Conservation (phyloP, 495 filamentous ascomycete species). For the Penicillium chermesinum region DNA sequence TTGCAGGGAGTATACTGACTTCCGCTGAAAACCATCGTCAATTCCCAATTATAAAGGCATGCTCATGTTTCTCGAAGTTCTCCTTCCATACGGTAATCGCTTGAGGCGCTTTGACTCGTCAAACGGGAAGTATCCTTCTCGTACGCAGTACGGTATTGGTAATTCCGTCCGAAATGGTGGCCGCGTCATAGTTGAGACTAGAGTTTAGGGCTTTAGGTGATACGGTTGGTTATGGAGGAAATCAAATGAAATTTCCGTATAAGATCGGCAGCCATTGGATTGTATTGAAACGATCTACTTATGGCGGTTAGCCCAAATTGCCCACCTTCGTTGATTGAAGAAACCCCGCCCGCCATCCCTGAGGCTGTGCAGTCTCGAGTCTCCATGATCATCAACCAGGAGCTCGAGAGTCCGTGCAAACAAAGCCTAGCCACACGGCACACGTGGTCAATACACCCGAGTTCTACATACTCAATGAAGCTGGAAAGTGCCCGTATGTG, state of each 20-base stretch:
- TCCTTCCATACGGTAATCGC: no score
- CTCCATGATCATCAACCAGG: neutral
- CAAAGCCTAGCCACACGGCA: neutral
- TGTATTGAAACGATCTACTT: neutral
- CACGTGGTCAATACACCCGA: neutral
- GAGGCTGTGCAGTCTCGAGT: neutral
- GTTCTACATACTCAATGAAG: neutral
- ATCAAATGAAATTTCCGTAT: neutral
- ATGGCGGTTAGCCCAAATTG: neutral
- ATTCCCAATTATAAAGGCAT: no score
- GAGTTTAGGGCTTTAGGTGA: neutral
- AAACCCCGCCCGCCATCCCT: neutral
- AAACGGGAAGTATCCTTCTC: neutral
- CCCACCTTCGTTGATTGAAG: neutral
- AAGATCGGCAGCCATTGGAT: neutral
- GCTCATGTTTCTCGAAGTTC: no score
- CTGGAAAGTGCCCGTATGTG: neutral
- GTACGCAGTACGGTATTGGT: slow-evolving; percentile 9
- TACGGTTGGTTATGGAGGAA: neutral
- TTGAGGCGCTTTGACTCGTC: no score
- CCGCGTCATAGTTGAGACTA: neutral
- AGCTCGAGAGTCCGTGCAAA: neutral
- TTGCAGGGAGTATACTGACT: no score
- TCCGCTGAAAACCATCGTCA: no score
- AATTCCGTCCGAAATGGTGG: slow-evolving; percentile 4